phyloP scores from a whole-genome alignment of 306 rosid species.

The Vicia sativa region DNA sequence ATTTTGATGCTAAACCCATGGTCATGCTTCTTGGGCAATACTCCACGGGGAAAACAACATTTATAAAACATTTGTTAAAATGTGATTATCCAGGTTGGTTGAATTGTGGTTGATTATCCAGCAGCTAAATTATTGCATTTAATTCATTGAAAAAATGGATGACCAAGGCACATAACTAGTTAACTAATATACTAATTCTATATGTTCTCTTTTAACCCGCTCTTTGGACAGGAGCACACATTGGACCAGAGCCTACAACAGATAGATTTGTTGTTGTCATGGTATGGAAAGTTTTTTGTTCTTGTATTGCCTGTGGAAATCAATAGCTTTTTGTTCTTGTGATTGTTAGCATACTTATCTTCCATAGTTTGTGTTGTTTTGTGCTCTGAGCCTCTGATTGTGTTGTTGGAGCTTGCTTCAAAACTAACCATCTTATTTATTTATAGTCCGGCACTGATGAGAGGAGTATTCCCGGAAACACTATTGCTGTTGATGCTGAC shows the following conservation, averaged over 20 bases:
- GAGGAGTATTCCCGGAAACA: slow-evolving; percentile 95
- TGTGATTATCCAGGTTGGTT: slow-evolving; percentile 88
- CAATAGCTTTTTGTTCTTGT: background rate
- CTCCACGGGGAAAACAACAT: slow-evolving; percentile 97
- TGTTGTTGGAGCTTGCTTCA: slow-evolving; percentile 2
- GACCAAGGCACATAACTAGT: background rate
- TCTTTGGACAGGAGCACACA: slow-evolving; percentile 73
- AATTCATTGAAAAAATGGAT: slow-evolving; percentile 21
- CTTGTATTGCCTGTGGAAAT: slow-evolving; percentile 4
- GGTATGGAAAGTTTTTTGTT: slow-evolving; percentile 52
- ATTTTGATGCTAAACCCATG: slow-evolving; percentile 99
- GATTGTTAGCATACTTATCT: background rate
- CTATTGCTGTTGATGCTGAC: slow-evolving; percentile 89
- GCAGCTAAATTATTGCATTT: background rate
- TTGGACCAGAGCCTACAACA: slow-evolving; percentile 99
- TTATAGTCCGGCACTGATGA: slow-evolving; percentile 91
- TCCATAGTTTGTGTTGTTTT: background rate
- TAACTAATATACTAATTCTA: slow-evolving; percentile 3
- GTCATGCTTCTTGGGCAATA: slow-evolving; percentile 97
- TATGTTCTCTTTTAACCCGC: background rate
- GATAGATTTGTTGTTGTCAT: slow-evolving; percentile 94
- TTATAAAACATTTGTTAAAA: slow-evolving; percentile 80
- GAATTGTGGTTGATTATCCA: slow-evolving; percentile 6
- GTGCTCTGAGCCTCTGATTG: background rate
- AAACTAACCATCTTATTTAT: slow-evolving; percentile 28